Evolutionary conservation across 2,329 filamentous ascomycete species (phyloP), one percentile per base, ranked within the genome.

Genomic region (Exserohilum rostratum): DNA sequence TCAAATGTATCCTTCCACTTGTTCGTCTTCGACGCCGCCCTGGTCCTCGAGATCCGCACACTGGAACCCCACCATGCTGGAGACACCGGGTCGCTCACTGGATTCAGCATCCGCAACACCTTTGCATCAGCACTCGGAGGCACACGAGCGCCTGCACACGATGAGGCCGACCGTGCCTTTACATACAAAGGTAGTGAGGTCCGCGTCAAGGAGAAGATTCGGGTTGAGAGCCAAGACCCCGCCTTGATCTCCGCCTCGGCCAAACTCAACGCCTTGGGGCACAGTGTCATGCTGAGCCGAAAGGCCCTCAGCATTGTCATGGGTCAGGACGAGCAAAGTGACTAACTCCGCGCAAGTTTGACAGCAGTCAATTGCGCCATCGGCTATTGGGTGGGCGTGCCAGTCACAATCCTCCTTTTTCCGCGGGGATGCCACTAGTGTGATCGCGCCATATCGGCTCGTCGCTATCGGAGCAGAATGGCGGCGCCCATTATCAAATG

Each of bases 211-310:
- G 93, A 97, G 73, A 97, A 97, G 78, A 85, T 96, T 4, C 83
- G 90, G 35, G 88, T 97, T 2, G 93, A 96, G 75, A 93, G 87
- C 67, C 90, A 92, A 50, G 93, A 98, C 73, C 93, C 93, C 1
- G 93, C 87, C 65, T 73, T 97, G 61, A 87, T 97, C 72, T 89
- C 90, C 31, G 81, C 95, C 30, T 88, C 90, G 73, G 89, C 91
- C 5, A 97, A 97, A 77, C 79, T 97, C 63, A 86, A 83, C 27
- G 91, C 90, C 4, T 77, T 97, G 53, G 87, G 89, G 59, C 85
- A 92, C 66, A 88, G 87, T 57, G 81, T 96, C 17, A 80, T 82
- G 53, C 80, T 90, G 58, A 87, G 88, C 60, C 83, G 90, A 64
- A 81, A 84, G 50, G 92, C 92, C 11, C 76, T 97, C 60, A 85